phyloP scores from a whole-genome alignment of 2,329 filamentous ascomycete species.

The Achaetomium macrosporum region DNA sequence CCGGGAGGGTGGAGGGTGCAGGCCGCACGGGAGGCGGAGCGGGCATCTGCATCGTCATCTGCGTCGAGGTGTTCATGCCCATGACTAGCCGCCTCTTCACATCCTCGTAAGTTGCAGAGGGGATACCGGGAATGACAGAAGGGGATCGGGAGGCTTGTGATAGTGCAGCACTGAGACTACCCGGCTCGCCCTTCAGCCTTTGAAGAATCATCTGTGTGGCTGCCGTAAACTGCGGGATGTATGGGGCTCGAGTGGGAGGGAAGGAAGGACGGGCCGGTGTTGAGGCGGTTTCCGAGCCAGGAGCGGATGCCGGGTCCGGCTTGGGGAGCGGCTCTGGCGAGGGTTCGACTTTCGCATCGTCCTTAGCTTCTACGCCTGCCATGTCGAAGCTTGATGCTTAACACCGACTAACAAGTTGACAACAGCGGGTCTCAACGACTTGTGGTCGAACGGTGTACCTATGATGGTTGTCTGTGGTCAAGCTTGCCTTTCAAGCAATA shows the following conservation, averaged over 20 bases:
- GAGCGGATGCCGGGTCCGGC: background rate
- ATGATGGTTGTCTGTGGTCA: too few relatives aligned
- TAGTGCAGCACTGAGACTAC: conserved; percentile 31
- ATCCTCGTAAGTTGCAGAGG: conserved; percentile 34
- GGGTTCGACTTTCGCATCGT: background rate
- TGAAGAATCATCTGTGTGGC: conserved; percentile 38
- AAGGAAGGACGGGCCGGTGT: background rate
- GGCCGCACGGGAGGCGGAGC: conserved; percentile 13
- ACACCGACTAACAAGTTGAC: too few relatives aligned
- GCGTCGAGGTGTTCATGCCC: conserved; percentile 34
- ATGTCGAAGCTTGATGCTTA: background rate
- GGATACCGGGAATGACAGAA: conserved; percentile 26
- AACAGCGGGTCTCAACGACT: too few relatives aligned
- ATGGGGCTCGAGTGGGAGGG: conserved; percentile 18
- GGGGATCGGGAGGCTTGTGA: conserved; percentile 30
- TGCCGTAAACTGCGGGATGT: conserved; percentile 29
- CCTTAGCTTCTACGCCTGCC: background rate
- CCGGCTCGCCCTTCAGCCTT: conserved; percentile 32
- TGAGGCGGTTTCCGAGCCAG: background rate
- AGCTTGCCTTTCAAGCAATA: too few relatives aligned
- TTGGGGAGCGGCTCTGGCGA: background rate
- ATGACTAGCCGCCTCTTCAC: conserved; percentile 36
- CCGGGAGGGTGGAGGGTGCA: conserved; percentile 8
- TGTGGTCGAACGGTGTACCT: too few relatives aligned
- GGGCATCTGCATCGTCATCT: conserved; percentile 35